Evolutionary conservation across 257 asterid genomes (phyloP).

Genomic region (Nicotiana attenuata): DNA sequence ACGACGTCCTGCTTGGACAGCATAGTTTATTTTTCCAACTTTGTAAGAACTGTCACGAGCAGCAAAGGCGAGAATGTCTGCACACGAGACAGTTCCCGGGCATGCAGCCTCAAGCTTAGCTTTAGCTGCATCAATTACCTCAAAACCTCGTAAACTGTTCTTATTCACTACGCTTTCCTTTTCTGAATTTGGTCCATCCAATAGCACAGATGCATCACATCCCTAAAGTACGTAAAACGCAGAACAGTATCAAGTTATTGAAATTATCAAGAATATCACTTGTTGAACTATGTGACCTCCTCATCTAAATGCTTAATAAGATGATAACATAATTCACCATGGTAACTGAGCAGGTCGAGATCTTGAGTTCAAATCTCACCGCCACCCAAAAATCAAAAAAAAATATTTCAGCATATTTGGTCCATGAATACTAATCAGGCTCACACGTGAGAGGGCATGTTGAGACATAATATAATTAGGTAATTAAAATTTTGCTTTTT

Average conservation of each 20-base stretch:
- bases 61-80: conserved; percentile 61
- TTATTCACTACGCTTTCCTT: conserved; percentile 38
- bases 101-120: conserved; percentile 42
- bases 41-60: conserved; percentile 52
- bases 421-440: too few species aligned
- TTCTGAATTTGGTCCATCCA: conserved; percentile 38
- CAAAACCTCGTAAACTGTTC: conserved; percentile 52
- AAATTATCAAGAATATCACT: background rate
- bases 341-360: background rate
- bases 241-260: background rate
- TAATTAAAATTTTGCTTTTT: too few species aligned
- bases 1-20: conserved; percentile 51
- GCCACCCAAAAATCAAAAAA: background rate
- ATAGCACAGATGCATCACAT: conserved; percentile 49
- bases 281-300: background rate
- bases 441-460: too few species aligned
- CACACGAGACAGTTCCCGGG: conserved; percentile 47
- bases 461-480: too few species aligned
- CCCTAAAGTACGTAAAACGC: conserved; percentile 26
- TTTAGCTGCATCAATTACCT: conserved; percentile 54
- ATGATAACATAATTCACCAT: background rate
- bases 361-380: background rate
- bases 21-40: conserved; percentile 34
- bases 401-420: too few species aligned
- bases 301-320: background rate